Conservation (phyloP, 148 eudicot genomes). For the Rheum nobile region DNA sequence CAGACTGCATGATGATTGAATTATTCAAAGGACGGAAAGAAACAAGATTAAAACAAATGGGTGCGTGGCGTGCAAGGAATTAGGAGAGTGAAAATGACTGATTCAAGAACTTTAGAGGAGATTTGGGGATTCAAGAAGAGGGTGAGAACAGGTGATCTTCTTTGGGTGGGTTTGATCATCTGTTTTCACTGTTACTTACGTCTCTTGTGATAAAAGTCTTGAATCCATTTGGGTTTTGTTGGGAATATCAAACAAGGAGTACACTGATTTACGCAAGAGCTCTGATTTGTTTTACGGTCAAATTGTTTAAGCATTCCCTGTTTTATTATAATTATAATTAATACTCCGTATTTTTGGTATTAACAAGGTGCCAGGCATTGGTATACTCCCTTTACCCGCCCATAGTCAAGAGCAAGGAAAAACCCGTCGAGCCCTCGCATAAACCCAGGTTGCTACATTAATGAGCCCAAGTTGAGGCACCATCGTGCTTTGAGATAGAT, state of each 20-base stretch:
- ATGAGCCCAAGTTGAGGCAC: too few species aligned
- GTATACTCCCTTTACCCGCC: too few species aligned
- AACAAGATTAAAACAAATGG: background rate
- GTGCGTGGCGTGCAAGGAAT: conserved; percentile 8
- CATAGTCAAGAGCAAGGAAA: too few species aligned
- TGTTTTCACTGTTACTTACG: background rate
- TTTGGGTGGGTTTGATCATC: background rate
- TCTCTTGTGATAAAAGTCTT: background rate
- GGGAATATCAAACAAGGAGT: background rate
- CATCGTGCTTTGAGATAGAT: too few species aligned
- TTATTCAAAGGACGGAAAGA: background rate
- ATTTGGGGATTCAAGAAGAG: background rate
- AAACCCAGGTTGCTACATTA: too few species aligned
- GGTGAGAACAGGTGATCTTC: conserved; percentile 1
- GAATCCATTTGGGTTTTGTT: background rate
- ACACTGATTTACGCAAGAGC: background rate
- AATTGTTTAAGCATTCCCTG: background rate
- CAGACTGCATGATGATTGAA: background rate
- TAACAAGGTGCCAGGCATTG: too few species aligned
- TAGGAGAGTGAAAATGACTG: background rate
- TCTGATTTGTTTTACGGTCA: background rate
- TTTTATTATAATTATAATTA: background rate
- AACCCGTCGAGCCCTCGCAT: too few species aligned
- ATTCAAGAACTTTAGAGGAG: background rate
- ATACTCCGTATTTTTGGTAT: too few species aligned